Evolutionary conservation across 176 grass and related monocot species (phyloP), one percentile per base, ranked within the genome.

Genomic region (Eremochloa ophiuroides): DNA sequence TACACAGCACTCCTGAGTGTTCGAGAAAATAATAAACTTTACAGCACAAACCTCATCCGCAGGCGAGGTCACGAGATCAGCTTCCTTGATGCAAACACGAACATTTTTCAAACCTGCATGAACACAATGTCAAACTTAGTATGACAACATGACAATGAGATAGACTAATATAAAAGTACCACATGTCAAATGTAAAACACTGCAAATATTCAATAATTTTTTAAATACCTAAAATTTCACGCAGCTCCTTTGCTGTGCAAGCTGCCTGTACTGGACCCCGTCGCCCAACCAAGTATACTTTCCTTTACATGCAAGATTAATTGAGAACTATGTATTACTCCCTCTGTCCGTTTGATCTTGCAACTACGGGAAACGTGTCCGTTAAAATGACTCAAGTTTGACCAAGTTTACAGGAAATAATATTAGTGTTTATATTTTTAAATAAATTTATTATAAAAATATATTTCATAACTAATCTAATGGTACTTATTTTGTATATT

Each of bases 241-340:
- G 90, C 62, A 98, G 53, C 65, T 98, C 92, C 66, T 94, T 94
- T 76, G 92, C 95, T 39, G 95, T 98, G 90, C 92, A 98, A 64
- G 90, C 92, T 75, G 90, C 90, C 78, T 98, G 95, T 69, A 92
- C 92, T 48, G 95, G 92, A 25, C 92, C 95, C 68, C 88, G 82
- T 79, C 95, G 86, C 59, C 95, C 95, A 83, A 93, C 90, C 82
- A 94, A 87, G 61, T 94, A 94, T 61, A 94, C 90, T 83, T 94
- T 98, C 87, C 95, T 84, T 84, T 82, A 90, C 14, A 81, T 73
- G 30, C 8, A 74, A 22, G 30, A 78, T 10, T 40, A 88, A 82
- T 73, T 44, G 73, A 33, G 77, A 79, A 58, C 41, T 20, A 51
- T 20, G 47, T 50, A 50, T 50, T 50, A n/a, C n/a, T n/a, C n/a